A percentile compares a stretch with the other conserved stretches of the same genome.
Evolutionary conservation across 345 rosid species (phyloP).

Genomic region (Salix dunnii): DNA sequence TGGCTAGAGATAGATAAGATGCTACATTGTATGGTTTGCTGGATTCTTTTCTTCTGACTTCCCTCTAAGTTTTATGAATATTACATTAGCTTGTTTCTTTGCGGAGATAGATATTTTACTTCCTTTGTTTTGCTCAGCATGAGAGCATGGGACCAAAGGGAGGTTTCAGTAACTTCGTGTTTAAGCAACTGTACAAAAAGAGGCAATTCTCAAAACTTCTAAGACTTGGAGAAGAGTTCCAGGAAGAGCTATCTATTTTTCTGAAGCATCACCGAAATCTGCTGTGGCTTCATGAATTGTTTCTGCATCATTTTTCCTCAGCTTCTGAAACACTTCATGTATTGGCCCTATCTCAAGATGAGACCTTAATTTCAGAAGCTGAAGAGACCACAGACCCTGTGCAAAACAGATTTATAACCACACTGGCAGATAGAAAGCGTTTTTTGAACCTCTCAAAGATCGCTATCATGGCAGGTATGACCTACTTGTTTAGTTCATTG

Average conservation of each 20-base stretch:
- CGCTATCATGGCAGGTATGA: constrained; percentile 73
- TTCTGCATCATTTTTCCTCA: constrained; percentile 75
- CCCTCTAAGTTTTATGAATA: neutral
- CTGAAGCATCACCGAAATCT: constrained; percentile 61
- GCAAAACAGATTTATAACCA: constrained; percentile 29
- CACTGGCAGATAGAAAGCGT: constrained; percentile 68
- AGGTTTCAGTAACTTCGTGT: constrained; percentile 91
- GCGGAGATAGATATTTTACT: neutral
- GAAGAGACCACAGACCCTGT: constrained; percentile 43
- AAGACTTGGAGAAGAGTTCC: constrained; percentile 95
- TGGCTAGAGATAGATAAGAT: too few relatives aligned
- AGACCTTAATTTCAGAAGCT: constrained; percentile 29
- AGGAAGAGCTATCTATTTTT: constrained; percentile 65
- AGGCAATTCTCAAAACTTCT: constrained; percentile 74
- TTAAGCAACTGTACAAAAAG: constrained; percentile 59
- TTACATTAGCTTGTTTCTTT: neutral
- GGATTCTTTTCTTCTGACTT: neutral
- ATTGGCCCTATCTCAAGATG: constrained; percentile 71
- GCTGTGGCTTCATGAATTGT: constrained; percentile 84
- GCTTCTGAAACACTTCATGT: constrained; percentile 84
- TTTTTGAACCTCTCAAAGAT: constrained; percentile 81
- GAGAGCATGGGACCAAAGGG: constrained; percentile 88
- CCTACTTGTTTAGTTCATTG: neutral
- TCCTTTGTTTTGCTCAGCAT: constrained; percentile 44
- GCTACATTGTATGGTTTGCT: too few relatives aligned